These are phyloP conservation scores for Kitagawia praeruptora DNA, from an alignment of 129 eudicot genomes.

Conservation along the genomic window DNA sequence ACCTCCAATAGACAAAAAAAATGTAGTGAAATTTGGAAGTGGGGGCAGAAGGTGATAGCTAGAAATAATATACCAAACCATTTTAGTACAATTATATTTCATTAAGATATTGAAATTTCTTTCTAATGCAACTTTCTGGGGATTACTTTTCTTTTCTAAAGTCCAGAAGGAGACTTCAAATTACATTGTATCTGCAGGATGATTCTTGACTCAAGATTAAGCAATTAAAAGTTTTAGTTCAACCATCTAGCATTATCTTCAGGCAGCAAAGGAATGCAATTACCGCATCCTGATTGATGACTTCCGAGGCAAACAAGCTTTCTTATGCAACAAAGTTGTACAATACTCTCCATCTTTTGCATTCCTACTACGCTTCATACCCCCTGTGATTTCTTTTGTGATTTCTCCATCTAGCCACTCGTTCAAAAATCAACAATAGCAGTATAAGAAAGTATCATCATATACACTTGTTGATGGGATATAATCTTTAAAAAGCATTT, in stretches of 20 bases:
- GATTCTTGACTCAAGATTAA: background rate
- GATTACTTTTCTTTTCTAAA: background rate
- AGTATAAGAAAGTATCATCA: background rate
- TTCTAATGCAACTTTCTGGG: background rate
- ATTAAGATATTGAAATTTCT: background rate
- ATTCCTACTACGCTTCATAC: background rate
- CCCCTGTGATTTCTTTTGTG: background rate
- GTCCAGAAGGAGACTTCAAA: background rate
- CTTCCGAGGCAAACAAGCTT: constrained; percentile 18
- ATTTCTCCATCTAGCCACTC: background rate
- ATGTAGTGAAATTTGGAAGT: background rate
- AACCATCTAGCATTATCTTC: background rate
- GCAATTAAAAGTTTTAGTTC: background rate
- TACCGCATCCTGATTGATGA: constrained; percentile 22
- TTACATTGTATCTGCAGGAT: background rate
- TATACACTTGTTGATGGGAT: background rate
- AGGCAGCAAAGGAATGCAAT: constrained; percentile 2
- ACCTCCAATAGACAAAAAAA: background rate
- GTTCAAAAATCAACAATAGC: background rate
- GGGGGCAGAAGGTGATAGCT: background rate
- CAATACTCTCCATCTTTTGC: background rate
- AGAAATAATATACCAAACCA: background rate
- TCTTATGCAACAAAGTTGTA: background rate
- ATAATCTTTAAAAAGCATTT: no score
- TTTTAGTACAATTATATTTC: background rate